These are phyloP conservation scores for Suillus alpinus DNA, from an alignment of 768 basidiomycete genomes.

Conservation along the genomic window DNA sequence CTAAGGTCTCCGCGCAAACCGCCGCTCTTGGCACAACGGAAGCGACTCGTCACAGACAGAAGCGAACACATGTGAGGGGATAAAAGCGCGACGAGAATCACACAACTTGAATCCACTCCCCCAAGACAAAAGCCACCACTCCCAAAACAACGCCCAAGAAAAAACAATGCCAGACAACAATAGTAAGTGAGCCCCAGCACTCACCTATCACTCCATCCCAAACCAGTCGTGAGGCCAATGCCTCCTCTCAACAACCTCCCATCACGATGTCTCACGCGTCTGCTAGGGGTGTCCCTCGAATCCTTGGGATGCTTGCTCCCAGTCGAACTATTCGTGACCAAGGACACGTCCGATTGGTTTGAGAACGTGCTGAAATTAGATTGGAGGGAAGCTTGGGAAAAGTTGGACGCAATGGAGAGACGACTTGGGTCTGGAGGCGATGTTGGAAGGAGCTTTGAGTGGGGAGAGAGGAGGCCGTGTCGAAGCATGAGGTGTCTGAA, in stretches of 20 bases:
- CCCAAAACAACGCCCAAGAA: too few relatives aligned
- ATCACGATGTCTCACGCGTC: constrained; percentile 61
- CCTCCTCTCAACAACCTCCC: constrained; percentile 56
- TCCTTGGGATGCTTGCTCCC: constrained; percentile 42
- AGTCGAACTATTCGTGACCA: constrained; percentile 19
- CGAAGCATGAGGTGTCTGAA: constrained; percentile 62
- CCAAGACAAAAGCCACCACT: not conserved
- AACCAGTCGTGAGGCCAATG: constrained; percentile 66
- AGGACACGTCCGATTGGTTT: constrained; percentile 9
- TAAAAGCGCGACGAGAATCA: not conserved
- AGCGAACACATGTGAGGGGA: constrained; percentile 7
- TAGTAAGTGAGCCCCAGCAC: constrained; percentile 18
- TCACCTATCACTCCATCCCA: constrained; percentile 75
- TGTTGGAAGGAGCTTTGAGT: constrained; percentile 56
- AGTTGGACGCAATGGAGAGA: constrained; percentile 23
- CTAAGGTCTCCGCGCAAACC: not conserved
- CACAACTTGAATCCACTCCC: not conserved
- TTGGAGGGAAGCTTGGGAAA: constrained; percentile 22
- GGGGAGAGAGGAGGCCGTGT: constrained; percentile 63
- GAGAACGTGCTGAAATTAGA: constrained; percentile 27
- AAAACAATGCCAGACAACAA: not conserved
- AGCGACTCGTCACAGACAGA: constrained; percentile 4
- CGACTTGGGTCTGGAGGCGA: constrained; percentile 15
- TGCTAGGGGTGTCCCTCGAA: constrained; percentile 51
- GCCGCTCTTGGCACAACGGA: not conserved